Conservation (phyloP, 2,329 filamentous ascomycete species). For the Trichoderma gracile region DNA sequence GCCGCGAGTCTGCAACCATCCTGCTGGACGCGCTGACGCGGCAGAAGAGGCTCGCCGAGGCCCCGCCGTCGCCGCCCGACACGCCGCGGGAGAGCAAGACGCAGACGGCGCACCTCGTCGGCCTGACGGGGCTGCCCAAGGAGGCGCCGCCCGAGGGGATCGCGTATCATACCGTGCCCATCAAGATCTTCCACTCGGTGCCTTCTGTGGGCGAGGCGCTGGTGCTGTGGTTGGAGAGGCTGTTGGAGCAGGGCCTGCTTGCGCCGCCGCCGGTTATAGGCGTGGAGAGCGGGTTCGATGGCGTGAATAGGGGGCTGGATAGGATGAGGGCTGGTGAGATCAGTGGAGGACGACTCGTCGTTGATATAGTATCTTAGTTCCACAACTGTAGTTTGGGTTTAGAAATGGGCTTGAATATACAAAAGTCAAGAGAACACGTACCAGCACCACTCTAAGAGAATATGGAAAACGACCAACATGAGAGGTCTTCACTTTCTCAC, state of each 20-base stretch:
- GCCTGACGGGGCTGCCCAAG: constrained; percentile 68
- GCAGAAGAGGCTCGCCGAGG: constrained; percentile 30
- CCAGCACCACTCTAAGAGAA: neutral
- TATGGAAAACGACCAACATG: neutral
- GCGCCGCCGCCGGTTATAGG: constrained; percentile 65
- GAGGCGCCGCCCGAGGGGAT: constrained; percentile 46
- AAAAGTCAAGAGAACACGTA: neutral
- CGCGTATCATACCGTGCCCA: constrained; percentile 65
- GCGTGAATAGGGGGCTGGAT: constrained; percentile 68
- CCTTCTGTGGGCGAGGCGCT: constrained; percentile 63
- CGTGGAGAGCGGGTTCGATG: constrained; percentile 62
- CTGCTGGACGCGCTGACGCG: constrained; percentile 56
- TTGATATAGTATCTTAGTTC: constrained; percentile 38
- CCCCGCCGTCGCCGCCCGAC: constrained; percentile 41
- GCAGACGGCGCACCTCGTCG: constrained; percentile 59
- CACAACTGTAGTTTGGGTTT: neutral
- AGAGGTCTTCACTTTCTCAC: constrained; percentile 13
- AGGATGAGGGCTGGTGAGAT: constrained; percentile 65
- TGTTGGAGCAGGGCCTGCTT: constrained; percentile 58
- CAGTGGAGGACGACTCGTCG: constrained; percentile 69
- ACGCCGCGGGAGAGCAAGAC: constrained; percentile 38
- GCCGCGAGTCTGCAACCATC: constrained; percentile 61
- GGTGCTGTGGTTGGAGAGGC: constrained; percentile 65
- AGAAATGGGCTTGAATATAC: constrained; percentile 2
- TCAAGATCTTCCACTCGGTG: constrained; percentile 74